Base-by-base conservation (phyloP, 805 yeast genomes). In the Candida ortonii region DNA sequence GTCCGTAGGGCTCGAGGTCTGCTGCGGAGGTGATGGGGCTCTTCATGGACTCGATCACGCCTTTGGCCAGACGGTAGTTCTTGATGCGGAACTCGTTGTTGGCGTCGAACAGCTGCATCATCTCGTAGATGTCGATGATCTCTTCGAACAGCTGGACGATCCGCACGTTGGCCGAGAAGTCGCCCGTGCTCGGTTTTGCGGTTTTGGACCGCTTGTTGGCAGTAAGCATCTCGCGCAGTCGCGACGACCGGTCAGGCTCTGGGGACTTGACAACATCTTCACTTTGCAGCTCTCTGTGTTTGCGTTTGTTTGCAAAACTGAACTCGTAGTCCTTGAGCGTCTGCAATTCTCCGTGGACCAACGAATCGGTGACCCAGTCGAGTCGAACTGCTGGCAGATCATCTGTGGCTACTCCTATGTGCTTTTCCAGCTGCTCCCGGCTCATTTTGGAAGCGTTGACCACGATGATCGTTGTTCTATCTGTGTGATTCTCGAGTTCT, bases 41-140 rank as follows among this genome's bases (percentile, higher is more conserved):
- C 4, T 47, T 39, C 5, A 46, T 29, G 0, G 54, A 48, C 24
- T 57, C 53, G 15, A 68, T 48, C 1, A 68, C 50, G 3, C 57
- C 52, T 17, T 71, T 59, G 0, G 80, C 80, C 13, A 57, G 59
- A 15, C 62, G 52, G 40, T 76, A 76, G 9, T 49, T 49, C 17
- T 42, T 40, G 21, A 44, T 37, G 13, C 44, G 30, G 27, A 47
- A 49, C 6, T 36, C 44, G 13, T 33, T 39, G 28, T 41, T 36
- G n/a, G 36, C 20, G 19, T 52, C 52, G 20, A 45, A 38, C 5
- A 43, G 24, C 19, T 41, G 47, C 33, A 40, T 41, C 5, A 34
- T 34, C 30, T 50, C 52, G 19, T 50, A 63, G 11, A 61, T 47
- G 6, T 47, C 34, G 16, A 59, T 50, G 47, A 67, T 41, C 25